phyloP scores from a whole-genome alignment of 2,329 filamentous ascomycete species.

The Lachnellula cervina region DNA sequence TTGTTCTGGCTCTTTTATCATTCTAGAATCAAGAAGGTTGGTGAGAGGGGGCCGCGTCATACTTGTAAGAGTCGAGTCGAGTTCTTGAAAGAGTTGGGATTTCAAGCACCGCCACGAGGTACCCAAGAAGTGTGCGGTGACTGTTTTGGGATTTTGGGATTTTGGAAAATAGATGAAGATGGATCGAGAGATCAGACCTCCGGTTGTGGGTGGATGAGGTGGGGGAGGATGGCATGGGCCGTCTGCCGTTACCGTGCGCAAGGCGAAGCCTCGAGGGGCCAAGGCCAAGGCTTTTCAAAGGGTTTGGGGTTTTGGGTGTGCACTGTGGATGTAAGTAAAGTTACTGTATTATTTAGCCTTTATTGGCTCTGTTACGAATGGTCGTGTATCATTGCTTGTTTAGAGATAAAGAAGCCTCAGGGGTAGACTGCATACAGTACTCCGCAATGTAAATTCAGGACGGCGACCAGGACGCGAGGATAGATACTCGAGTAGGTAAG shows the following conservation, averaged over 20 bases:
- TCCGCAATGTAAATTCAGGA: too few species aligned
- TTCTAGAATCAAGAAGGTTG: not conserved
- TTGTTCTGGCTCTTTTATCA: not conserved
- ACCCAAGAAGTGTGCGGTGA: not conserved
- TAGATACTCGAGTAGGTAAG: not conserved
- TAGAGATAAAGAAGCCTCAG: not conserved
- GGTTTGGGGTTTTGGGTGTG: not conserved
- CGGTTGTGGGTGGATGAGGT: too few species aligned
- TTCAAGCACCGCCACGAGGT: not conserved
- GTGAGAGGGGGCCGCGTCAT: not conserved
- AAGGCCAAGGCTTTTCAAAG: too few species aligned
- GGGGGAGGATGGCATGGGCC: too few species aligned
- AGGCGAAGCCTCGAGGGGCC: too few species aligned
- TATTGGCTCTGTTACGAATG: not conserved
- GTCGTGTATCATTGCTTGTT: constrained; percentile 10
- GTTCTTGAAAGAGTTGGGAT: not conserved
- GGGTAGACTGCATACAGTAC: not conserved
- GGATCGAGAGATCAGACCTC: too few species aligned
- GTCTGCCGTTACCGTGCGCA: too few species aligned
- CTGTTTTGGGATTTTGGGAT: not conserved
- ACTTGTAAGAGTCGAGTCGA: not conserved
- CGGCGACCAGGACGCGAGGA: too few species aligned
- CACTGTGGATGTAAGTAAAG: not conserved
- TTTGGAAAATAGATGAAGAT: not conserved
- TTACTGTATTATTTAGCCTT: not conserved